Evolutionary conservation across 768 basidiomycete species (phyloP).

Genomic region (Leccinum subgranulosum): DNA sequence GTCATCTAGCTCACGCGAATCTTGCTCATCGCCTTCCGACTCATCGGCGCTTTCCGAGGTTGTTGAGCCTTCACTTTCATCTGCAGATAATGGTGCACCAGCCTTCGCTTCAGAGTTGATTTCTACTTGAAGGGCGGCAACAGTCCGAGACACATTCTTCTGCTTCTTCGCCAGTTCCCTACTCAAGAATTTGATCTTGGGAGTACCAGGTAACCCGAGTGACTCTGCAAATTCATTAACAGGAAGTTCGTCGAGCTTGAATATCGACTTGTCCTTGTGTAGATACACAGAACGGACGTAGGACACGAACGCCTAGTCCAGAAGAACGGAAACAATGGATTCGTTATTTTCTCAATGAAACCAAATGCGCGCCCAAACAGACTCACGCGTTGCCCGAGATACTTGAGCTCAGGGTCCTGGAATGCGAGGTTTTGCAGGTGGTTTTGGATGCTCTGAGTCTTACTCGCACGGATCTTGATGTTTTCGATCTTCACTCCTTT

Average conservation of each 20-base stretch:
- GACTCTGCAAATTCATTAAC: conserved; percentile 83
- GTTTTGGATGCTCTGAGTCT: conserved; percentile 79
- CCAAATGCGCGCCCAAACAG: not conserved
- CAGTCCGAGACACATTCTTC: conserved; percentile 66
- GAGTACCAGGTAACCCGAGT: conserved; percentile 89
- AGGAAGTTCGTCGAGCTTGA: conserved; percentile 81
- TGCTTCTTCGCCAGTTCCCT: conserved; percentile 65
- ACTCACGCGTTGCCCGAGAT: conserved; percentile 87
- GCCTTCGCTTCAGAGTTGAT: conserved; percentile 20
- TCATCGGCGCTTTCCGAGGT: conserved; percentile 27
- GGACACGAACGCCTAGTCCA: conserved; percentile 82
- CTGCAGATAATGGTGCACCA: conserved; percentile 13
- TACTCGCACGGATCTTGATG: conserved; percentile 87
- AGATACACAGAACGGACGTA: conserved; percentile 91
- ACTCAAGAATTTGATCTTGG: conserved; percentile 87
- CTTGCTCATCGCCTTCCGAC: conserved; percentile 18
- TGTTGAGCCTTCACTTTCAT: conserved; percentile 16
- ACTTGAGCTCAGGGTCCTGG: conserved; percentile 95
- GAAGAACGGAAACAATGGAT: not conserved
- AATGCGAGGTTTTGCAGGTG: conserved; percentile 92
- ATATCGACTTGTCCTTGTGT: conserved; percentile 92
- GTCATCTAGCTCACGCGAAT: not conserved
- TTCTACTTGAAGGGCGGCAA: conserved; percentile 35
- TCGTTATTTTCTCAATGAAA: not conserved
- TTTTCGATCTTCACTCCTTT: conserved; percentile 71